A percentile compares a stretch with the other conserved stretches of the same genome.
Conservation (phyloP, 805 yeast species). For the Myxozyma vanderwaltii region DNA sequence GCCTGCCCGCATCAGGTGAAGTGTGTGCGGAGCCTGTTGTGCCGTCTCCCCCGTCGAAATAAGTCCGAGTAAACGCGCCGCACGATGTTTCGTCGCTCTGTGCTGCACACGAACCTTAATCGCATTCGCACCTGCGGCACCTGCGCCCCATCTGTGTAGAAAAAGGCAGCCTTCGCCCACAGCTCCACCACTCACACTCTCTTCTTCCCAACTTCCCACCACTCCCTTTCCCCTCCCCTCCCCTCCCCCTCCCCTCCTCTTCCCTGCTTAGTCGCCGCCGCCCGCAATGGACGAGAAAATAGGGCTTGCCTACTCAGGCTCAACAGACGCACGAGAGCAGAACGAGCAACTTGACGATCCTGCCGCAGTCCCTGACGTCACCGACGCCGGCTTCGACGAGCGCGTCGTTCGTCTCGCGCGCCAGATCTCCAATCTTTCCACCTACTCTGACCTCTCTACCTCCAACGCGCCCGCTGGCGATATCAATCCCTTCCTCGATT, state of each 20-base stretch:
- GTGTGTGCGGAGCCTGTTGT: too few species aligned
- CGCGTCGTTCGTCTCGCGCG: background rate
- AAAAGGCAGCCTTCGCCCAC: too few species aligned
- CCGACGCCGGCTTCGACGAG: slow-evolving; percentile 18
- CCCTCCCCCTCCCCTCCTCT: background rate
- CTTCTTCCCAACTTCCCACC: background rate
- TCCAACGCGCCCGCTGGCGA: background rate
- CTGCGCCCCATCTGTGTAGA: too few species aligned
- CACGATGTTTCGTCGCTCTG: too few species aligned
- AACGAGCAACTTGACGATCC: background rate
- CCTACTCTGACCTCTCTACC: slow-evolving; percentile 1
- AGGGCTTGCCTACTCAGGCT: slow-evolving; percentile 8
- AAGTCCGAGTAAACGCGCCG: too few species aligned
- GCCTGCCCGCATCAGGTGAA: too few species aligned
- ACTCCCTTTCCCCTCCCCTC: background rate
- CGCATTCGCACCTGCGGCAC: too few species aligned
- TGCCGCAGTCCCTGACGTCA: background rate
- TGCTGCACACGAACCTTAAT: too few species aligned
- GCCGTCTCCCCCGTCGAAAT: too few species aligned
- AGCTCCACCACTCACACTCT: too few species aligned
- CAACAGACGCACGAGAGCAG: background rate
- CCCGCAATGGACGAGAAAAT: slow-evolving; percentile 6
- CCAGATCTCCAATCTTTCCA: slow-evolving; percentile 24
- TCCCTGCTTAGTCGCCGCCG: slow-evolving; percentile 2
- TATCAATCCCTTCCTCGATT: slow-evolving; percentile 31